phyloP scores from a whole-genome alignment of 129 eudicot species.

The Oenanthe sinensis region DNA sequence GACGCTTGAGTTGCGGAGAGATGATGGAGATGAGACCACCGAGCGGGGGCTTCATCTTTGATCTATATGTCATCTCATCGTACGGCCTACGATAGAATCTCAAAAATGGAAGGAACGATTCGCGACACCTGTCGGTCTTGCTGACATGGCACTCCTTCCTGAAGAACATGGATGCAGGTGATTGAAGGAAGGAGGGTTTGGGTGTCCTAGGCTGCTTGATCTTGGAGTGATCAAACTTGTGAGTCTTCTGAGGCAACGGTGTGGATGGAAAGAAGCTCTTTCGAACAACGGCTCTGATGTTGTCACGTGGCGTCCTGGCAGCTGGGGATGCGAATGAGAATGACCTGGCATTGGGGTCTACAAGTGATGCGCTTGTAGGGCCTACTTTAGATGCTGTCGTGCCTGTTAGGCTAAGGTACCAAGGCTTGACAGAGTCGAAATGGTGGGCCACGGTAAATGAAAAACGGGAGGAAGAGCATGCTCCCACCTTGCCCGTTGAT shows the following conservation, averaged over 20 bases:
- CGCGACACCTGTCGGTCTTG: slow-evolving; percentile 52
- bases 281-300: slow-evolving; percentile 20
- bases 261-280: slow-evolving; percentile 82
- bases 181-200: slow-evolving; percentile 74
- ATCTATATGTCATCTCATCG: slow-evolving; percentile 87
- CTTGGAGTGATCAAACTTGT: slow-evolving; percentile 44
- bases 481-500: slow-evolving; percentile 51
- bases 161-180: slow-evolving; percentile 66
- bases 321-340: slow-evolving; percentile 62
- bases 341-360: slow-evolving; percentile 86
- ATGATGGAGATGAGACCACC: slow-evolving; percentile 91
- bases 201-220: slow-evolving; percentile 77
- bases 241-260: slow-evolving; percentile 83
- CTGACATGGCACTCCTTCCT: slow-evolving; percentile 48
- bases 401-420: slow-evolving; percentile 73
- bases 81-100: slow-evolving; percentile 80
- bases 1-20: slow-evolving; percentile 66
- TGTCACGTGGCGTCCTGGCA: slow-evolving; percentile 61
- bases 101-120: slow-evolving; percentile 52
- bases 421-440: slow-evolving; percentile 84
- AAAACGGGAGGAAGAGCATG: slow-evolving; percentile 78
- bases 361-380: slow-evolving; percentile 35
- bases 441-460: slow-evolving; percentile 84
- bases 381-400: slow-evolving; percentile 75
- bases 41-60: slow-evolving; percentile 94